phyloP scores from a whole-genome alignment of 345 rosid species.

The Euclidium syriacum region DNA sequence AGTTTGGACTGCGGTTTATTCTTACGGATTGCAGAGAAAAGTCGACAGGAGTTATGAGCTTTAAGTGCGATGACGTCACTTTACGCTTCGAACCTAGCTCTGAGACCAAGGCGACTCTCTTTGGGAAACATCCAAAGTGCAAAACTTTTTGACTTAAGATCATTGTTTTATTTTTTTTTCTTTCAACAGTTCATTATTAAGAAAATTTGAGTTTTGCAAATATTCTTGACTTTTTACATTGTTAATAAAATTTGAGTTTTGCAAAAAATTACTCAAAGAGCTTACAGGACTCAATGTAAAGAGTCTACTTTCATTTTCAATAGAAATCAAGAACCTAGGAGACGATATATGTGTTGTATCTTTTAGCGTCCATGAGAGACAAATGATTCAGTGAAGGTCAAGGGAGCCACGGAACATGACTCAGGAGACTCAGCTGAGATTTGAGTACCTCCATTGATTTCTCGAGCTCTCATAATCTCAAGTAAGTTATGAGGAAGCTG shows the following conservation, averaged over 20 bases:
- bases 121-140: background rate
- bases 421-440: background rate
- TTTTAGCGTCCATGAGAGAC: constrained; percentile 24
- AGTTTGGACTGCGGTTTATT: background rate
- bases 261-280: no score
- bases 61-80: background rate
- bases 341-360: background rate
- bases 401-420: background rate
- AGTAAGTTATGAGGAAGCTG: constrained; percentile 20
- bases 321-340: background rate
- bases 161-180: no score
- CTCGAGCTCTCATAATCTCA: constrained; percentile 4
- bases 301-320: no score
- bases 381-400: constrained; percentile 11
- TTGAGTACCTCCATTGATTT: constrained; percentile 2
- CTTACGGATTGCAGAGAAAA: background rate
- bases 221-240: no score
- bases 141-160: background rate
- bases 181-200: no score
- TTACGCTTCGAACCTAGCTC: background rate
- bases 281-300: no score
- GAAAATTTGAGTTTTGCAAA: no score
- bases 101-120: background rate
- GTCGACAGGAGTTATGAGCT: background rate
- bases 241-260: no score